These are phyloP conservation scores for Casuarina glauca DNA, from an alignment of 306 rosid species.

Conservation along the genomic window DNA sequence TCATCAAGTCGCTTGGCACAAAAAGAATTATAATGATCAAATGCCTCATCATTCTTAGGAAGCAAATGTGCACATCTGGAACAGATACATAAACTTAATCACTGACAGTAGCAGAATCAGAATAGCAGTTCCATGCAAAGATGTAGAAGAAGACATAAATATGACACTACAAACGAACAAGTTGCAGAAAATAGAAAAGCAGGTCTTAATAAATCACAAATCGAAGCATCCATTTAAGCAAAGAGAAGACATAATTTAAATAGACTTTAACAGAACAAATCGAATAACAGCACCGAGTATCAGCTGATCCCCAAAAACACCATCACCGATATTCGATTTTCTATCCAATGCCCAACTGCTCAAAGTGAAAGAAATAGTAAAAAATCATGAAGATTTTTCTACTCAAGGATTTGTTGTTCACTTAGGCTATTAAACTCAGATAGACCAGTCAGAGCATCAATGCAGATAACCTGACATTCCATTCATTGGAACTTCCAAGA, in stretches of 20 bases:
- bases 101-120: background rate
- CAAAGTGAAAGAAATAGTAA: background rate
- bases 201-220: background rate
- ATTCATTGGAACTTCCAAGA: background rate
- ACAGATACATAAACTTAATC: constrained; percentile 1
- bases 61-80: constrained; percentile 86
- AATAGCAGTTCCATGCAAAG: constrained; percentile 1
- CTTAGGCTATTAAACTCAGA: background rate
- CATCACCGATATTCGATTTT: background rate
- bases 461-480: background rate
- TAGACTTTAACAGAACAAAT: background rate
- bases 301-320: background rate
- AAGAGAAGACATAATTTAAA: background rate
- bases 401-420: background rate
- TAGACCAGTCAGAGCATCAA: background rate
- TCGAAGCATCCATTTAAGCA: background rate
- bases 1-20: constrained; percentile 90
- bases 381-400: background rate
- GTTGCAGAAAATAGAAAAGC: background rate
- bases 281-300: background rate
- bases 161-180: background rate
- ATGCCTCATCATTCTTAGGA: constrained; percentile 84
- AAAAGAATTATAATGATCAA: constrained; percentile 77
- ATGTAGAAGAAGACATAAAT: background rate
- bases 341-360: background rate